Percentiles rank a stretch among this genome's conserved stretches.
Evolutionary conservation across 306 rosid genomes (phyloP).

Genomic region (Cucurbita maxima): DNA sequence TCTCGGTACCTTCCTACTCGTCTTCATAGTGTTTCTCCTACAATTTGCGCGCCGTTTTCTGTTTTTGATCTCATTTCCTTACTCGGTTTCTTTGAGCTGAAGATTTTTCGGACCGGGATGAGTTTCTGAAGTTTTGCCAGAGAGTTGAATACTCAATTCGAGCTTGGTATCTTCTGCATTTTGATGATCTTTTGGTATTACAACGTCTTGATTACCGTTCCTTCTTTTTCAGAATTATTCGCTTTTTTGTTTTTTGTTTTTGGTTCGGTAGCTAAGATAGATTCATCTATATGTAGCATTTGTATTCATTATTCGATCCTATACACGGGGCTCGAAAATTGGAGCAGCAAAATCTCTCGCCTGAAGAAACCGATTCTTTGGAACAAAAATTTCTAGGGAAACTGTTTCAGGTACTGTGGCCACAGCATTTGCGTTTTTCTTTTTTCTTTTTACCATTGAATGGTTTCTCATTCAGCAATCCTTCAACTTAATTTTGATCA

Average conservation of each 20-base stretch:
- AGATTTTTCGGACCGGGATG: constrained; percentile 47
- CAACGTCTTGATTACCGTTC: background rate
- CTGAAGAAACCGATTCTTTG: constrained; percentile 51
- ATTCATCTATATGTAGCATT: constrained; percentile 37
- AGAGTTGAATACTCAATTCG: constrained; percentile 82
- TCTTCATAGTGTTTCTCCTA: background rate
- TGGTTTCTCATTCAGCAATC: background rate
- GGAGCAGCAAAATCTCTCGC: constrained; percentile 42
- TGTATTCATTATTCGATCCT: constrained; percentile 79
- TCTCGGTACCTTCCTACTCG: constrained; percentile 29
- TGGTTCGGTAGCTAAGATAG: background rate
- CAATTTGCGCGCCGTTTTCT: background rate
- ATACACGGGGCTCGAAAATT: constrained; percentile 55
- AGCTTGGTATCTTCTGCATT: constrained; percentile 90
- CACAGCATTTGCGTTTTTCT: background rate
- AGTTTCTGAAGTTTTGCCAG: constrained; percentile 78
- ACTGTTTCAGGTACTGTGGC: constrained; percentile 55
- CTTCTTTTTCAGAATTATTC: background rate
- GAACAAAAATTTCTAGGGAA: constrained; percentile 71
- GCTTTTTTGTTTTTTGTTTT: background rate
- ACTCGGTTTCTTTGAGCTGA: constrained; percentile 22
- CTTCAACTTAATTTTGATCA: background rate
- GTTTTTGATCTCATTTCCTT: background rate
- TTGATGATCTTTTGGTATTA: constrained; percentile 83
- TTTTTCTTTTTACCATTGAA: background rate